Conservation (phyloP, 768 basidiomycete genomes). For the Sutorius australiensis region DNA sequence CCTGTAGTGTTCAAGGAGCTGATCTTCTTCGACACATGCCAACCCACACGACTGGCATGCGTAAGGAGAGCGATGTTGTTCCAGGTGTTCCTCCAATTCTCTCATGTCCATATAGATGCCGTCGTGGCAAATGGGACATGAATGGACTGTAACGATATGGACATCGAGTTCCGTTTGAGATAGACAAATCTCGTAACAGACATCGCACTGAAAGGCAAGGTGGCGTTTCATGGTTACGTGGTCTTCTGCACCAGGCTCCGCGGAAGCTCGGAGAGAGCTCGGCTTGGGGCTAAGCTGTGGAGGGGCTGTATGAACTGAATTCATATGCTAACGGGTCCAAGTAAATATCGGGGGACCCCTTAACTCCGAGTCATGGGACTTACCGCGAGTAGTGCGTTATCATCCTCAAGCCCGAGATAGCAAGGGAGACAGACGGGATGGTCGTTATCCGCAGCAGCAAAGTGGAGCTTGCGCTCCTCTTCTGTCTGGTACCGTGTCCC, state of each 20-base stretch:
- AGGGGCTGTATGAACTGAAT: conserved; percentile 12
- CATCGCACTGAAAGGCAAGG: conserved; percentile 16
- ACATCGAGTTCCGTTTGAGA: conserved; percentile 29
- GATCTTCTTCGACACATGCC: conserved; percentile 32
- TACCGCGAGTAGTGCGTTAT: conserved; percentile 29
- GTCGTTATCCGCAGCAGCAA: conserved; percentile 31
- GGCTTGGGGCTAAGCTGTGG: conserved; percentile 11
- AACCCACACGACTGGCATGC: conserved; percentile 22
- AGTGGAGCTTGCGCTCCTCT: conserved; percentile 38
- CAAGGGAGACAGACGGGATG: conserved; percentile 39
- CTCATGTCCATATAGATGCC: conserved; percentile 26
- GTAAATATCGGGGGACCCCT: conserved; percentile 8
- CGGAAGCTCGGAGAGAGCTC: conserved; percentile 9
- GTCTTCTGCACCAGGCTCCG: conserved; percentile 4
- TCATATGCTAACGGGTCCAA: conserved; percentile 16
- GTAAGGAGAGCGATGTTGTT: conserved; percentile 27
- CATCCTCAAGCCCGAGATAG: conserved; percentile 34
- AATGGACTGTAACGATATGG: conserved; percentile 29
- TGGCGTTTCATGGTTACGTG: conserved; percentile 1
- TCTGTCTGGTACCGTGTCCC: conserved; percentile 32
- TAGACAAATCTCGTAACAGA: conserved; percentile 22
- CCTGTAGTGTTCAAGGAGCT: conserved; percentile 38
- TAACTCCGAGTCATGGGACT: conserved; percentile 11
- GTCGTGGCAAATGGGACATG: conserved; percentile 32
- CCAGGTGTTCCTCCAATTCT: conserved; percentile 28